Conservation (phyloP, 2,329 filamentous ascomycete species). For the Verticillium dahliae region DNA sequence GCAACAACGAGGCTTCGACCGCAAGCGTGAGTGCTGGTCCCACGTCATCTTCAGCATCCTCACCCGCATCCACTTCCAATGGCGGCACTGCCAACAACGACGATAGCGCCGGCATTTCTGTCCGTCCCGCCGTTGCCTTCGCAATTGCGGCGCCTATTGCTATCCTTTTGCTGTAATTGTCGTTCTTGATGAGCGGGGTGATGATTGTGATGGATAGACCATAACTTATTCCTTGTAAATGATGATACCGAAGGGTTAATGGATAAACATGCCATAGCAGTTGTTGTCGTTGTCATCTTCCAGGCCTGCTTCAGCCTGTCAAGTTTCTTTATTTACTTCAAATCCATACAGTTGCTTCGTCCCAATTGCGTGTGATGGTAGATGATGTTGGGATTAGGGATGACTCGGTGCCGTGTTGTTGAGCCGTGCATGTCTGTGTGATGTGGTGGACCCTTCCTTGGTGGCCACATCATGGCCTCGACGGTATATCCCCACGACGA, state of each 20-base stretch:
- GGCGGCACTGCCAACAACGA: constrained; percentile 14
- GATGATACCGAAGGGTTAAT: neutral
- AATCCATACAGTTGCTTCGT: no score
- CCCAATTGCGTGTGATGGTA: no score
- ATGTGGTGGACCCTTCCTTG: no score
- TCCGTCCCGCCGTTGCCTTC: constrained; percentile 6
- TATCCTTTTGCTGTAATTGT: constrained; percentile 9
- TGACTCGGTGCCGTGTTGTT: no score
- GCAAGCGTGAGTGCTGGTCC: constrained; percentile 9
- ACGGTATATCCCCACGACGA: no score
- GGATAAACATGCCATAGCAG: neutral
- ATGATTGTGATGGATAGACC: neutral
- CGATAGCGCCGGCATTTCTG: constrained; percentile 10
- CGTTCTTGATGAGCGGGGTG: neutral
- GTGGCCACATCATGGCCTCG: no score
- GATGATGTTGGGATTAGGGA: no score
- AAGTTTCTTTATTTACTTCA: no score
- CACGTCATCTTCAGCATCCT: constrained; percentile 3
- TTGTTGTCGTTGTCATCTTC: neutral
- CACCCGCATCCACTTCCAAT: constrained; percentile 19
- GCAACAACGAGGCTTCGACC: constrained; percentile 28
- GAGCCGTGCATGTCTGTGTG: no score
- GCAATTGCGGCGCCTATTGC: constrained; percentile 9
- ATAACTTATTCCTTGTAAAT: neutral
- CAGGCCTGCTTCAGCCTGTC: neutral